Percentiles rank a stretch among this genome's conserved stretches.
Evolutionary conservation across 179 eudicot species (phyloP).

Genomic region (Beta lomatogona): DNA sequence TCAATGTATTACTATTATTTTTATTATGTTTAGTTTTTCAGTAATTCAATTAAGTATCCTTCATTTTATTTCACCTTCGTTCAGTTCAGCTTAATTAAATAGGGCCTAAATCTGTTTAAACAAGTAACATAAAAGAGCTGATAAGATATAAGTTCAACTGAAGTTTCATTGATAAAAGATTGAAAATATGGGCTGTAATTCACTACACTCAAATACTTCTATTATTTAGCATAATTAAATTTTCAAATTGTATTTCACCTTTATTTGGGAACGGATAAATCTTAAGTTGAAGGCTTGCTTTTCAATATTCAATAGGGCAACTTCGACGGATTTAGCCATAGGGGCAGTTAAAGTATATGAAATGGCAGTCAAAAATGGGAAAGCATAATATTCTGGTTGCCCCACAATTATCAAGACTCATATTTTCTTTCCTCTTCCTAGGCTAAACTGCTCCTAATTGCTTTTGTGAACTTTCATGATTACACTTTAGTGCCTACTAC

Average conservation of each 20-base stretch:
- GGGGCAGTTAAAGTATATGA: conserved; percentile 12
- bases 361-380: conserved; percentile 22
- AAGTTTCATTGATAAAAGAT: no score
- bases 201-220: no score
- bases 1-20: no score
- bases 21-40: no score
- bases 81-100: no score
- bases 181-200: no score
- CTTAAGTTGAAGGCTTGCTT: not conserved
- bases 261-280: not conserved
- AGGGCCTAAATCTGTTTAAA: no score
- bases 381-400: conserved; percentile 28
- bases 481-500: conserved; percentile 30
- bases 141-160: no score
- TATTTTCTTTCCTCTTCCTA: conserved; percentile 1
- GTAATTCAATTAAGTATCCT: no score
- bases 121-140: no score
- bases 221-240: no score
- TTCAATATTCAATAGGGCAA: not conserved
- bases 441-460: conserved; percentile 25
- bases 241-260: not conserved
- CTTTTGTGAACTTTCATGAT: conserved; percentile 38
- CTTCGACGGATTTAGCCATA: not conserved
- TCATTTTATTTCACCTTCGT: no score
- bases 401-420: conserved; percentile 29